These are phyloP conservation scores for Daldinia bambusicola DNA, from an alignment of 495 filamentous ascomycete species.

Conservation along the genomic window DNA sequence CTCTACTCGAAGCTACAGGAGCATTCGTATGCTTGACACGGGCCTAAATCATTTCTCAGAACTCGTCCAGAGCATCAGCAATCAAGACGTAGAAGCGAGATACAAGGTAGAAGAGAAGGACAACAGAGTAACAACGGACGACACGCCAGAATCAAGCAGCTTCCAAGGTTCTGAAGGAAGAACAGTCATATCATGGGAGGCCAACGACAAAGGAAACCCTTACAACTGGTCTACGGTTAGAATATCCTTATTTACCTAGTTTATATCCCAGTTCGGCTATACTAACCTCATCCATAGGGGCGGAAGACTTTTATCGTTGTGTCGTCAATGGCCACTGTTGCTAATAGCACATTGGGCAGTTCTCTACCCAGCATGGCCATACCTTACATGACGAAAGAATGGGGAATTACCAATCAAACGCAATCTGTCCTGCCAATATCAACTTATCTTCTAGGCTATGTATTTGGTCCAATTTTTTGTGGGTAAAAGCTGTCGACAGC, in stretches of 20 bases:
- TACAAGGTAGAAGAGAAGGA: slow-evolving; percentile 53
- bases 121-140: slow-evolving; percentile 43
- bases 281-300: slow-evolving; percentile 44
- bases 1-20: slow-evolving; percentile 11
- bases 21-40: slow-evolving; percentile 19
- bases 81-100: slow-evolving; percentile 48
- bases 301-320: slow-evolving; percentile 68
- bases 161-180: slow-evolving; percentile 41
- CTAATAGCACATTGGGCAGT: slow-evolving; percentile 80
- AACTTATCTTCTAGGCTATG: slow-evolving; percentile 77
- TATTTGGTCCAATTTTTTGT: slow-evolving; percentile 59
- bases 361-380: slow-evolving; percentile 73
- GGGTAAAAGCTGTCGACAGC: slow-evolving; percentile 3
- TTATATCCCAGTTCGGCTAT: neutral
- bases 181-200: slow-evolving; percentile 60
- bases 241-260: neutral
- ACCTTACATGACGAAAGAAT: slow-evolving; percentile 66
- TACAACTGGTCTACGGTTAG: slow-evolving; percentile 64
- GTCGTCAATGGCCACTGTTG: slow-evolving; percentile 68
- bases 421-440: slow-evolving; percentile 78
- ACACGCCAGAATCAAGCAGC: slow-evolving; percentile 24
- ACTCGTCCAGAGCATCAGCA: slow-evolving; percentile 51
- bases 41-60: slow-evolving; percentile 35
- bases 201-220: slow-evolving; percentile 63
- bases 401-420: slow-evolving; percentile 64